Conservation (phyloP, 768 basidiomycete species). For the Russula lepida region DNA sequence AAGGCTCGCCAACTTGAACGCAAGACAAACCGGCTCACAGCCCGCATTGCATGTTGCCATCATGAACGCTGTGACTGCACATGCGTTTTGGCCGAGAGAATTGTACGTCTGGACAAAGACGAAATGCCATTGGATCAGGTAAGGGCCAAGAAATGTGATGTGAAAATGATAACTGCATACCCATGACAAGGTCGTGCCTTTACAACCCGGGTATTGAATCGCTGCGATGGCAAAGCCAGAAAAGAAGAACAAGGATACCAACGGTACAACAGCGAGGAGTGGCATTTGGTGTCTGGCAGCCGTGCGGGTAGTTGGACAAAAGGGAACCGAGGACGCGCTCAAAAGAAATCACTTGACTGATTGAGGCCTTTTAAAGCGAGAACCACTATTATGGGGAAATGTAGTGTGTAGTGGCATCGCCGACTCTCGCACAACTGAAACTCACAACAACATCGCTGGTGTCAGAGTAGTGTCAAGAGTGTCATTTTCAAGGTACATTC, state of each 20-base stretch:
- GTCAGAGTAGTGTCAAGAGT: too few species aligned
- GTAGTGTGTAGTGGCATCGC: too few species aligned
- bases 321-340: too few species aligned
- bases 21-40: not conserved
- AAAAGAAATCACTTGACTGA: too few species aligned
- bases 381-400: too few species aligned
- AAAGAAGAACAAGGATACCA: not conserved
- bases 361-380: too few species aligned
- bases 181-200: not conserved
- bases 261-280: not conserved
- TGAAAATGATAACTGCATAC: not conserved
- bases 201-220: not conserved
- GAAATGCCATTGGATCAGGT: not conserved
- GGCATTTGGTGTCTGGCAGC: not conserved
- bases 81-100: not conserved
- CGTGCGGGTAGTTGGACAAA: too few species aligned
- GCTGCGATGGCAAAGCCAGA: not conserved
- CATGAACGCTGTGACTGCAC: not conserved
- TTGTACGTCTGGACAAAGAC: not conserved
- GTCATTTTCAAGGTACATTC: too few species aligned
- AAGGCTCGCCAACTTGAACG: not conserved
- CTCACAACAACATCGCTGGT: too few species aligned
- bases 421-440: too few species aligned
- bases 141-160: not conserved
- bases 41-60: not conserved